A percentile compares a stretch with the other conserved stretches of the same genome.
These are phyloP conservation scores for Phycomyces blakesleeanus DNA, from an alignment of 192 early-diverging fungal genomes.

Conservation along the genomic window DNA sequence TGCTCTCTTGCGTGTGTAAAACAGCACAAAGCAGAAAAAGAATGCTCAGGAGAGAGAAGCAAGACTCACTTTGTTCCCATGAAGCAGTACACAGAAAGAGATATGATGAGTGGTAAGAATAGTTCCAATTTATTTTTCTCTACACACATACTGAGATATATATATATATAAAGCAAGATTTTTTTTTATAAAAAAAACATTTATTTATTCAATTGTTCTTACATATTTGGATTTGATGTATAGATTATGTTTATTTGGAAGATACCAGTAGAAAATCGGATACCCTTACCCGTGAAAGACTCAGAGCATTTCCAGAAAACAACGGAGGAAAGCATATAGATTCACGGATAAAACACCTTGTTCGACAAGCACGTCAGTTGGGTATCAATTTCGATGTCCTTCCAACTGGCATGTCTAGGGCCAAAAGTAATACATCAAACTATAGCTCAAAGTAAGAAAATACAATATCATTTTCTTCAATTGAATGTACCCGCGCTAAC, in stretches of 20 bases:
- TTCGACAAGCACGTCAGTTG: constrained; percentile 38
- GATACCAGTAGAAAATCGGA: constrained; percentile 56
- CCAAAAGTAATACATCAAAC: constrained; percentile 48
- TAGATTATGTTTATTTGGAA: constrained; percentile 68
- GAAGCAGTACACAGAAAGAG: constrained; percentile 55
- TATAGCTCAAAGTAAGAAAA: constrained; percentile 46
- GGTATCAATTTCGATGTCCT: constrained; percentile 41
- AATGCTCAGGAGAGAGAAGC: constrained; percentile 61
- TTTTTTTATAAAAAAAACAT: constrained; percentile 32
- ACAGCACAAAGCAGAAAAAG: constrained; percentile 53
- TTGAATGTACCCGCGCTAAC: not conserved
- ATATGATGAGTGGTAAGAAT: constrained; percentile 67
- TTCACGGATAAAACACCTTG: constrained; percentile 29
- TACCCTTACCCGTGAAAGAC: constrained; percentile 44
- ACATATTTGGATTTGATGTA: not conserved
- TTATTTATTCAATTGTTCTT: not conserved
- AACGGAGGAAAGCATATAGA: constrained; percentile 5
- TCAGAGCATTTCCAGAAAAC: constrained; percentile 20
- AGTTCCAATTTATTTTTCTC: no score
- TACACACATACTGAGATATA: no score
- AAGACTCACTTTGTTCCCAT: constrained; percentile 58
- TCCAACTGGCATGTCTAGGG: constrained; percentile 53
- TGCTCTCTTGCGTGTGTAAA: constrained; percentile 68
- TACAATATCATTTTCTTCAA: not conserved
- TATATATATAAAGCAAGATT: no score